phyloP scores from a whole-genome alignment of 208 protist species.

The Leptomonas seymouri region DNA sequence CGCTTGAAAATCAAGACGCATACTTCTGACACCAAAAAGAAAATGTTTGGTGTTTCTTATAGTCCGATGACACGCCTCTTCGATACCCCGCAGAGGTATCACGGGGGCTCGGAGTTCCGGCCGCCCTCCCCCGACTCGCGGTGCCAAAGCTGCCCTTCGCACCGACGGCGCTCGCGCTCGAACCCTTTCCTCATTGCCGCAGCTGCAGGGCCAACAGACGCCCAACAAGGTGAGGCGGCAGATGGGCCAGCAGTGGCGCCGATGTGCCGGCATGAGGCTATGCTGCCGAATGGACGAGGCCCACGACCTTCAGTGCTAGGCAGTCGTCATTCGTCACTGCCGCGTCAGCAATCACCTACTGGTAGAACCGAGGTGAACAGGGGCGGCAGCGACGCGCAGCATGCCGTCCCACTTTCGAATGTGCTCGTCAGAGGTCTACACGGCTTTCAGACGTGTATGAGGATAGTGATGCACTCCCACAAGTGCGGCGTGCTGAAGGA shows the following conservation, averaged over 20 bases:
- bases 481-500: background rate
- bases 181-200: background rate
- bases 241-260: background rate
- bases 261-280: background rate
- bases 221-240: background rate
- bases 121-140: background rate
- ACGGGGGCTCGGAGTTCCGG: conserved; percentile 1
- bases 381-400: background rate
- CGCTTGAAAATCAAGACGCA: background rate
- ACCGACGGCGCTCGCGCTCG: background rate
- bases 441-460: conserved; percentile 30
- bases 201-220: background rate
- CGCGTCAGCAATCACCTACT: background rate
- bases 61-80: background rate
- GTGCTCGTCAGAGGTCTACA: conserved; percentile 15
- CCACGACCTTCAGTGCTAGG: background rate
- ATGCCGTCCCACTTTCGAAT: background rate
- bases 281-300: background rate
- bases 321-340: background rate
- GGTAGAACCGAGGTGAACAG: too few species aligned
- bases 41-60: conserved; percentile 5
- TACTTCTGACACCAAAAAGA: background rate
- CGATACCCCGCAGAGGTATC: conserved; percentile 6
- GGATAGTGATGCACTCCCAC: conserved; percentile 9
- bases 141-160: background rate